These are phyloP conservation scores for Cyberlindnera euphorbiae DNA, from an alignment of 805 yeast genomes.

Conservation along the genomic window DNA sequence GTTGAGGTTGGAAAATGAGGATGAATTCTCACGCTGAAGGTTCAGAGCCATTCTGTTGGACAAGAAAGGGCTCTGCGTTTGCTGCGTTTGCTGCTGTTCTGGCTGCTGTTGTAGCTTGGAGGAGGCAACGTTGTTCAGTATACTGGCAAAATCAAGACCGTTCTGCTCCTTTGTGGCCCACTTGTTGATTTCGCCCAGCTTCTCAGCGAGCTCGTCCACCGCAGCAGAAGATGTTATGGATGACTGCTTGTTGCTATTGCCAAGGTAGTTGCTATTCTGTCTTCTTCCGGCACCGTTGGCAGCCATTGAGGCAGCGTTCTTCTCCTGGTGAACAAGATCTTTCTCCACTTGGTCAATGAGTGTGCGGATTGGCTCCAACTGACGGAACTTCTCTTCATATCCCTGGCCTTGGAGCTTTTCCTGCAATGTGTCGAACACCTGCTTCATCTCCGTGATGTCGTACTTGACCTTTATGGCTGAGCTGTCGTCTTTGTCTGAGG, in stretches of 20 bases:
- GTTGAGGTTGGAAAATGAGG: constrained; percentile 9
- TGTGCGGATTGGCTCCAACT: constrained; percentile 26
- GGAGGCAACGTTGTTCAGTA: constrained; percentile 17
- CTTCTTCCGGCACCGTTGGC: no score
- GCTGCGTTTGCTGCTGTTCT: constrained; percentile 7
- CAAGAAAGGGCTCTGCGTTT: constrained; percentile 8
- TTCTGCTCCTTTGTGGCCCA: constrained; percentile 22
- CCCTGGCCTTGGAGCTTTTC: constrained; percentile 27
- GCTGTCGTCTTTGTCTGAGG: neutral
- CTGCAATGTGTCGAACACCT: constrained; percentile 42
- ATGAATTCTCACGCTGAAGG: constrained; percentile 7
- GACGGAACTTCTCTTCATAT: constrained; percentile 28
- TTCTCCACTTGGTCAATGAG: constrained; percentile 20
- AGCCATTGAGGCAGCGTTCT: constrained; percentile 1
- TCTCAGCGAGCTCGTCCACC: constrained; percentile 14
- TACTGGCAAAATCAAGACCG: constrained; percentile 23
- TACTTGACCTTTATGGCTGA: constrained; percentile 28
- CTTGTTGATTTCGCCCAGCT: constrained; percentile 16
- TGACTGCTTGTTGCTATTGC: neutral
- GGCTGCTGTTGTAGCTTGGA: constrained; percentile 13
- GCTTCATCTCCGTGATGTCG: constrained; percentile 47
- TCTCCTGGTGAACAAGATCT: constrained; percentile 17
- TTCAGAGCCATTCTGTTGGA: constrained; percentile 2
- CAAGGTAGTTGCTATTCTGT: neutral
- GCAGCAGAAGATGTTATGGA: constrained; percentile 1